Percentiles rank a stretch among this genome's conserved stretches.
These are phyloP conservation scores for Keithomyces neogunnii DNA, from an alignment of 2,329 filamentous ascomycete genomes.

Conservation along the genomic window DNA sequence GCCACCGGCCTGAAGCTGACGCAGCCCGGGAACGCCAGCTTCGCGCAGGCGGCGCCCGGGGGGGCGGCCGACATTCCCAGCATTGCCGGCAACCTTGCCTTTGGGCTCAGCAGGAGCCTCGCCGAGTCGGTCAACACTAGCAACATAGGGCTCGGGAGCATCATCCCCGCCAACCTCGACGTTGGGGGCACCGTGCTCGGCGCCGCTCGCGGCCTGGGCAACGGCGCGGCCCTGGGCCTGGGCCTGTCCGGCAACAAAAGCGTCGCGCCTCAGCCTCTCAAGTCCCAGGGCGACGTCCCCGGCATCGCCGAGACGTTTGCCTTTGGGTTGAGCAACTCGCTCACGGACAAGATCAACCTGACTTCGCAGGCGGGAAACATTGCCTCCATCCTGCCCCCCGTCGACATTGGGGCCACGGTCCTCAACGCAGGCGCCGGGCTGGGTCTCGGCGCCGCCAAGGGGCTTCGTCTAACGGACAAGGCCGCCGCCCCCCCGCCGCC, in stretches of 20 bases:
- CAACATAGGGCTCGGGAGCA: neutral
- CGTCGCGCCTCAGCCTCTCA: neutral
- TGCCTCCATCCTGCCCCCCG: constrained; percentile 1
- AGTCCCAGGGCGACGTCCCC: constrained; percentile 2
- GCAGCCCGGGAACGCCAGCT: neutral
- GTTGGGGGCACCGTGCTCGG: constrained; percentile 7
- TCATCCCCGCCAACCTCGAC: constrained; percentile 2
- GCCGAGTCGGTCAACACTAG: constrained; percentile 1
- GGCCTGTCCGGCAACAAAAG: constrained; percentile 5
- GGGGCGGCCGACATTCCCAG: constrained; percentile 4
- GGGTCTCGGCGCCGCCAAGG: constrained; percentile 11
- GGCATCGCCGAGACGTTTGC: constrained; percentile 9
- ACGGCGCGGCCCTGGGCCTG: constrained; percentile 10
- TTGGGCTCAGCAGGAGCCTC: constrained; percentile 6
- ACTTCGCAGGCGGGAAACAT: constrained; percentile 6
- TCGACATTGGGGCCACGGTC: constrained; percentile 10
- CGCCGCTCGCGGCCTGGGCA: constrained; percentile 10
- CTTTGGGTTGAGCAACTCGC: constrained; percentile 10
- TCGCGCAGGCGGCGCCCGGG: neutral
- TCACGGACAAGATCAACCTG: constrained; percentile 9
- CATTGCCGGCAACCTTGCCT: constrained; percentile 4
- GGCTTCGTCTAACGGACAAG: constrained; percentile 11
- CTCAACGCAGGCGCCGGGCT: constrained; percentile 11
- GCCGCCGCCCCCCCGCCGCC: constrained; percentile 3
- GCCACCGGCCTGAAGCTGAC: constrained; percentile 8